Conservation (phyloP, 2,329 filamentous ascomycete genomes). For the Aspergillus uvarum region DNA sequence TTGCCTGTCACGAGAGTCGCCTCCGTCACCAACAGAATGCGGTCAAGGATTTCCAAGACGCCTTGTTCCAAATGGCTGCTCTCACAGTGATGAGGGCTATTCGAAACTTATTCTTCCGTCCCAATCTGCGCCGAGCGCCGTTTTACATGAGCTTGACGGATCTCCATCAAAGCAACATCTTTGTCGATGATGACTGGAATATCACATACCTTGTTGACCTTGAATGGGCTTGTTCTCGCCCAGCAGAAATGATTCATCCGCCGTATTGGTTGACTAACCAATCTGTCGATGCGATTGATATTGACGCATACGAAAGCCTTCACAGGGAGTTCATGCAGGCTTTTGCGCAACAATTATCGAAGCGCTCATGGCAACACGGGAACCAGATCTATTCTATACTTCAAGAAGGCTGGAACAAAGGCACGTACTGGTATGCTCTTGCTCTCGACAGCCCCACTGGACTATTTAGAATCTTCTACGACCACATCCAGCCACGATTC, state of each 20-base stretch:
- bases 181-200: slow-evolving; percentile 27
- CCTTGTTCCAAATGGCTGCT: slow-evolving; percentile 20
- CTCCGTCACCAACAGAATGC: slow-evolving; percentile 26
- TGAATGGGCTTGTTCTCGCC: slow-evolving; percentile 25
- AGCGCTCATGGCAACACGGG: background rate
- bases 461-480: slow-evolving; percentile 26
- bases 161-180: slow-evolving; percentile 37
- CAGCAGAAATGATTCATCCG: slow-evolving; percentile 26
- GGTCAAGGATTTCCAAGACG: slow-evolving; percentile 15
- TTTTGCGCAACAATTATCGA: too few species aligned
- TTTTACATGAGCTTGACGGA: slow-evolving; percentile 34
- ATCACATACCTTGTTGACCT: slow-evolving; percentile 25
- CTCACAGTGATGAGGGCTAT: slow-evolving; percentile 31
- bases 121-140: slow-evolving; percentile 34
- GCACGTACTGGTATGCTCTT: slow-evolving; percentile 30
- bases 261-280: slow-evolving; percentile 28
- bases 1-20: slow-evolving; percentile 8
- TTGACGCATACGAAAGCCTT: slow-evolving; percentile 6
- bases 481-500: slow-evolving; percentile 26
- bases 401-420: slow-evolving; percentile 22
- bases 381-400: too few species aligned
- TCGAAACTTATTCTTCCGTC: slow-evolving; percentile 27
- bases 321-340: slow-evolving; percentile 9
- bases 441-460: slow-evolving; percentile 25
- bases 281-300: slow-evolving; percentile 18